Percentiles rank a stretch among this genome's conserved stretches.
Evolutionary conservation across 352 stramenopile genomes (phyloP).

Genomic region (Globisporangium barbulae): DNA sequence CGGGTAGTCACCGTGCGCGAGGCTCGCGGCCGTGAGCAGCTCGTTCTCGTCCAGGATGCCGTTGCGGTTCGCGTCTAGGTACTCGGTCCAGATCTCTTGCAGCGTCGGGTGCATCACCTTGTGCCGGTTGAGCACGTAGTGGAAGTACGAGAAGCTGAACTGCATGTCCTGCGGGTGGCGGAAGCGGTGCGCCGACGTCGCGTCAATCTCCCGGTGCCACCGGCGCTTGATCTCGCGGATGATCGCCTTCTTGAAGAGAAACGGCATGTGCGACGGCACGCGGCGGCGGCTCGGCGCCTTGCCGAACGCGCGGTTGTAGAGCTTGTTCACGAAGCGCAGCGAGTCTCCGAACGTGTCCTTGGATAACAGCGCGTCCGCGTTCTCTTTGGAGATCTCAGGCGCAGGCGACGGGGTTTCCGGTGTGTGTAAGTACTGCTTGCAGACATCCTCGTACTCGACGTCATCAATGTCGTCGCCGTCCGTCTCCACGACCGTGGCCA

Average conservation of each 20-base stretch:
- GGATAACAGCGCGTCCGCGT: constrained; percentile 58
- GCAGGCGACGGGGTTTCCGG: not conserved
- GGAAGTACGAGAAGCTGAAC: constrained; percentile 95
- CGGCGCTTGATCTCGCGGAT: constrained; percentile 89
- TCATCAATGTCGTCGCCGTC: constrained; percentile 57
- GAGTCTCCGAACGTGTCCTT: constrained; percentile 92
- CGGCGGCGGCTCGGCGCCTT: constrained; percentile 64
- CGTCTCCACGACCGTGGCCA: constrained; percentile 37
- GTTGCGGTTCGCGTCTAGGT: constrained; percentile 91
- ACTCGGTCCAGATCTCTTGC: constrained; percentile 78
- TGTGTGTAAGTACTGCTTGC: constrained; percentile 23
- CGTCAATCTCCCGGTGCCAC: constrained; percentile 66
- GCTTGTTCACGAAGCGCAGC: constrained; percentile 89
- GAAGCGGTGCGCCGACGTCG: constrained; percentile 88
- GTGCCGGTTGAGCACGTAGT: constrained; percentile 90
- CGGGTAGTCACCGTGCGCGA: constrained; percentile 70
- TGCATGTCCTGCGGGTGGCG: constrained; percentile 92
- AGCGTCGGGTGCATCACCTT: constrained; percentile 76
- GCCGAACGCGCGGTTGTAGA: constrained; percentile 90
- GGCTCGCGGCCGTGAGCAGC: constrained; percentile 84
- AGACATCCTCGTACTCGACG: constrained; percentile 74
- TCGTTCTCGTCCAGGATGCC: constrained; percentile 90
- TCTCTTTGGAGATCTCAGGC: constrained; percentile 26
- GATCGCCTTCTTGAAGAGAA: constrained; percentile 87
- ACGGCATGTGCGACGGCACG: constrained; percentile 94